These are phyloP conservation scores for Posidonia australis DNA, from an alignment of 106 monocot species.

Conservation along the genomic window DNA sequence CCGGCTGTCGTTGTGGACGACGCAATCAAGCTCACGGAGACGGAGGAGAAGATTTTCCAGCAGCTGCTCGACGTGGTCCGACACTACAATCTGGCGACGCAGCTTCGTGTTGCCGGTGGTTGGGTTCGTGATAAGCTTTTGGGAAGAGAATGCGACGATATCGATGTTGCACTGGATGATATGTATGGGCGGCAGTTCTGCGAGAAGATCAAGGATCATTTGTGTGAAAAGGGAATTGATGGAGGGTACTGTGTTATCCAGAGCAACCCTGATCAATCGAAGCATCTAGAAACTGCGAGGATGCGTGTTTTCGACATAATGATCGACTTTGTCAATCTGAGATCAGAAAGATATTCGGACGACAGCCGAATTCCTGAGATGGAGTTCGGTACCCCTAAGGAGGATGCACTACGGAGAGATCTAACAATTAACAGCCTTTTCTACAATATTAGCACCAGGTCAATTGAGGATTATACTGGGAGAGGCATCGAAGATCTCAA, in stretches of 20 bases:
- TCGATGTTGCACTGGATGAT: constrained; percentile 89
- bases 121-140: constrained; percentile 98
- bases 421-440: constrained; percentile 95
- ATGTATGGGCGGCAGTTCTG: constrained; percentile 86
- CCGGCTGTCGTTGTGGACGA: constrained; percentile 28
- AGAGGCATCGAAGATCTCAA: constrained; percentile 83
- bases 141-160: constrained; percentile 79
- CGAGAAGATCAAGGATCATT: constrained; percentile 72
- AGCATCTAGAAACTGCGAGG: constrained; percentile 96
- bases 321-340: constrained; percentile 98
- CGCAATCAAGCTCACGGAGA: constrained; percentile 52
- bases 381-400: constrained; percentile 92
- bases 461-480: constrained; percentile 91
- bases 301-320: constrained; percentile 78
- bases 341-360: constrained; percentile 95
- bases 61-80: constrained; percentile 53
- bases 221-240: constrained; percentile 46
- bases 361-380: constrained; percentile 93
- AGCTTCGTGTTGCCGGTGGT: constrained; percentile 86
- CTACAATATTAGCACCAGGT: constrained; percentile 73
- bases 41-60: constrained; percentile 69
- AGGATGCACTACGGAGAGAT: constrained; percentile 91
- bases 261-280: constrained; percentile 96
- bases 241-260: constrained; percentile 75
- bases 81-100: constrained; percentile 56